A percentile compares a stretch with the other conserved stretches of the same genome.
Evolutionary conservation across 139 green algal species (phyloP).

Genomic region (Chlamydomonas schloesseri): DNA sequence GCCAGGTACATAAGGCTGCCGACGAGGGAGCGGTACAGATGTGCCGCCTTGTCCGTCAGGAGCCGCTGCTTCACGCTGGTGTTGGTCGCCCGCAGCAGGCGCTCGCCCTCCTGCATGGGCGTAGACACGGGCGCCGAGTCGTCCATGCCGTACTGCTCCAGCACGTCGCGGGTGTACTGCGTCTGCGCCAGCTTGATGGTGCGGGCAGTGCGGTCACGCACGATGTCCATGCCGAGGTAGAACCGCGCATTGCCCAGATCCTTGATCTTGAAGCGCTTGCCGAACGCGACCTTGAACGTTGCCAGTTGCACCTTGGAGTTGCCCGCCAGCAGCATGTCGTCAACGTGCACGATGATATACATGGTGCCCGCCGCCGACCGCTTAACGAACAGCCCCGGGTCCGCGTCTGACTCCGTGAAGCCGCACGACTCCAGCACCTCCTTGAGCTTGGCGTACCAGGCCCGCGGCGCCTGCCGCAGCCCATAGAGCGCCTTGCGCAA

Average conservation of each 20-base stretch:
- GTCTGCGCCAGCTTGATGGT: neutral
- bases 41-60: too few species aligned
- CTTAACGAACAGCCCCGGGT: conserved; percentile 54
- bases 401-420: conserved; percentile 43
- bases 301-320: neutral
- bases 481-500: too few species aligned
- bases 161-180: too few species aligned
- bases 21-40: neutral
- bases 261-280: neutral
- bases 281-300: neutral
- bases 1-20: too few species aligned
- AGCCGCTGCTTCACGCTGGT: too few species aligned
- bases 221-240: conserved; percentile 18
- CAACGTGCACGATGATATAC: neutral
- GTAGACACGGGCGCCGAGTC: too few species aligned
- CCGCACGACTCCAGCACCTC: conserved; percentile 40
- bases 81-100: too few species aligned
- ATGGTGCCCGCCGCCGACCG: neutral
- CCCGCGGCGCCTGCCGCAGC: conserved; percentile 61
- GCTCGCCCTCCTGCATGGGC: neutral
- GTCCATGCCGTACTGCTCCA: too few species aligned
- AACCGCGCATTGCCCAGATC: neutral
- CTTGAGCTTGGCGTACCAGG: conserved; percentile 58
- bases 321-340: conserved; percentile 21
- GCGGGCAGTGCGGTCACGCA: neutral